Conservation (phyloP, 768 basidiomycete species). For the Collybia sp. region DNA sequence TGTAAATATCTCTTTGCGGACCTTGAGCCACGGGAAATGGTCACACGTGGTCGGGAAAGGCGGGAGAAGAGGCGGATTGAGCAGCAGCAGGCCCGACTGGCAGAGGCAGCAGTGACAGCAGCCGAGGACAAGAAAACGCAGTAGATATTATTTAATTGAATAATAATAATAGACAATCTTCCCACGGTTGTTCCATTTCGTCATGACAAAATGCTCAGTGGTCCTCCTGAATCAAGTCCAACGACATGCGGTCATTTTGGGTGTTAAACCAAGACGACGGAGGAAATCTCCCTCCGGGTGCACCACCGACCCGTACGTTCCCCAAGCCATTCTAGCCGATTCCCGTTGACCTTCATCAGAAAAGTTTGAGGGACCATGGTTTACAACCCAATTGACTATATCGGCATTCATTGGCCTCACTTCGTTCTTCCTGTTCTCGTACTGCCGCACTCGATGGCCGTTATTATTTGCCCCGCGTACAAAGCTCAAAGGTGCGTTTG, state of each 20-base stretch:
- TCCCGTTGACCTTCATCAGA: conserved; percentile 28
- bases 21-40: conserved; percentile 78
- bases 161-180: no score
- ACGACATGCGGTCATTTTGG: no score
- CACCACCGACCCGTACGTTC: neutral
- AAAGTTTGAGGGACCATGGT: conserved; percentile 92
- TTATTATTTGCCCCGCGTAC: conserved; percentile 90
- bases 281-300: no score
- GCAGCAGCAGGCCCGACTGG: conserved; percentile 22
- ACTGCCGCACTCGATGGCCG: conserved; percentile 84
- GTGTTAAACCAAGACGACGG: no score
- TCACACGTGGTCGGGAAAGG: conserved; percentile 81
- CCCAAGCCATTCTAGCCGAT: neutral
- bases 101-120: conserved; percentile 3
- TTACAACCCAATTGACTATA: conserved; percentile 83
- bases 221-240: neutral
- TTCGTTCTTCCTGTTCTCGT: conserved; percentile 86
- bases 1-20: conserved; percentile 90
- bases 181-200: neutral
- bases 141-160: conserved; percentile 1
- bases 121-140: conserved; percentile 17
- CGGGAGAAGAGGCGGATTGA: conserved; percentile 55
- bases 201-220: neutral
- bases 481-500: conserved; percentile 75
- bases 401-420: conserved; percentile 72